Percentiles rank a stretch among this genome's conserved stretches.
Evolutionary conservation across 2,329 filamentous ascomycete genomes (phyloP).

Genomic region (Grosmannia huntii): DNA sequence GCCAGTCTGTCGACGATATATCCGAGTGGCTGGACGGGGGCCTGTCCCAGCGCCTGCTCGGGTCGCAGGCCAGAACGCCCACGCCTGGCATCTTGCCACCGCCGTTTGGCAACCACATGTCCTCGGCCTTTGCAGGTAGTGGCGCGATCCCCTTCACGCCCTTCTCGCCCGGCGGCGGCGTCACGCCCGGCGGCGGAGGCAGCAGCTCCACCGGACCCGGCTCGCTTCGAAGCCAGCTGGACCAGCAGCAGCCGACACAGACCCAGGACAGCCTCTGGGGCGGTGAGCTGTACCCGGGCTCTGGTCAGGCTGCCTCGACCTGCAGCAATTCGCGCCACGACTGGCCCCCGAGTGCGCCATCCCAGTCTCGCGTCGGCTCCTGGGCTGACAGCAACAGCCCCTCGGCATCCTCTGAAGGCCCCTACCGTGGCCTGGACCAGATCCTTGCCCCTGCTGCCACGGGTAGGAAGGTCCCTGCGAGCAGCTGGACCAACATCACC

Average conservation of each 20-base stretch:
- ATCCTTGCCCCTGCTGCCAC: conserved; percentile 33
- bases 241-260: not conserved
- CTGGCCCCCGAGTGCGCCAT: conserved; percentile 27
- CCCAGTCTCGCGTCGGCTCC: conserved; percentile 32
- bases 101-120: conserved; percentile 16
- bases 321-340: conserved; percentile 35
- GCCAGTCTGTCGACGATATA: conserved; percentile 41
- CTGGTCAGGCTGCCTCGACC: conserved; percentile 32
- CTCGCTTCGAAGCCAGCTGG: conserved; percentile 23
- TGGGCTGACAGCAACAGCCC: conserved; percentile 33
- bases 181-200: conserved; percentile 18
- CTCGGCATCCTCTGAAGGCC: conserved; percentile 14
- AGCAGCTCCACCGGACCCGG: conserved; percentile 17
- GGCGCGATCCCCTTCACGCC: conserved; percentile 18
- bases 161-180: conserved; percentile 18
- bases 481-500: conserved; percentile 50
- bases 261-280: conserved; percentile 31
- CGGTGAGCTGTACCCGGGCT: conserved; percentile 25
- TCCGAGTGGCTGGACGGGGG: conserved; percentile 37
- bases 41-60: not conserved
- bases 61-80: conserved; percentile 16
- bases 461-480: conserved; percentile 27
- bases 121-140: conserved; percentile 18
- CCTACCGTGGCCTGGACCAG: conserved; percentile 31
- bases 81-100: conserved; percentile 18